These are phyloP conservation scores for Incumbomyces lentus DNA, from an alignment of 2,329 filamentous ascomycete genomes.

Conservation along the genomic window DNA sequence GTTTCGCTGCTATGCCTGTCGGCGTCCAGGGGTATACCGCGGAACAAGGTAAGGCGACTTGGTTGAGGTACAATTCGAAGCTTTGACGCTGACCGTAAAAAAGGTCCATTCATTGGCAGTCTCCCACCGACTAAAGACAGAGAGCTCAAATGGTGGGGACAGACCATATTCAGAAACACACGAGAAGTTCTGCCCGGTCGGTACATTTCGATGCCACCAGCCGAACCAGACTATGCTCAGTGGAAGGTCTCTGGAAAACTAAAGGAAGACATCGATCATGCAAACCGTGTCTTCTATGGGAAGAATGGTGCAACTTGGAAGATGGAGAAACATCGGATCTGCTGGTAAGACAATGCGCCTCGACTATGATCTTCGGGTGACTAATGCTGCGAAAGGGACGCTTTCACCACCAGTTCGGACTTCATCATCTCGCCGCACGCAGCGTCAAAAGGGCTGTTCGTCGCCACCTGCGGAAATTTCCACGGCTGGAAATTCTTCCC, in stretches of 20 bases:
- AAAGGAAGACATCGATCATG: conserved; percentile 49
- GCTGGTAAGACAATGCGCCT: conserved; percentile 44
- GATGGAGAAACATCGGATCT: conserved; percentile 53
- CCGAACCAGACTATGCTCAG: conserved; percentile 48
- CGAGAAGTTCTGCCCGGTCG: conserved; percentile 43
- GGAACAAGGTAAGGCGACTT: conserved; percentile 20
- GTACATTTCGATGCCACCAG: conserved; percentile 47
- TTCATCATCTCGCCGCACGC: conserved; percentile 39
- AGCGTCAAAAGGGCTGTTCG: conserved; percentile 30
- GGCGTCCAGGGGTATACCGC: conserved; percentile 37
- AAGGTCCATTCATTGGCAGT: conserved; percentile 48
- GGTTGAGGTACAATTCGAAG: no score
- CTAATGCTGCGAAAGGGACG: conserved; percentile 42
- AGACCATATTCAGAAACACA: conserved; percentile 49
- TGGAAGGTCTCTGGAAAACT: conserved; percentile 49
- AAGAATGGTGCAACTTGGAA: conserved; percentile 46
- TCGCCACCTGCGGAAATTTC: conserved; percentile 36
- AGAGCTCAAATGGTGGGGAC: conserved; percentile 51
- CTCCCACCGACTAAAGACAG: conserved; percentile 41
- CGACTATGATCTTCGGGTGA: conserved; percentile 8
- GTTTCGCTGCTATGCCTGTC: conserved; percentile 34
- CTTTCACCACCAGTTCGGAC: conserved; percentile 49
- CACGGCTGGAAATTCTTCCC: conserved; percentile 45
- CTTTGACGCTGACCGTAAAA: neutral
- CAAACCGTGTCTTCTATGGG: conserved; percentile 51